phyloP scores from a whole-genome alignment of 768 basidiomycete genomes.

The Mycena pura region DNA sequence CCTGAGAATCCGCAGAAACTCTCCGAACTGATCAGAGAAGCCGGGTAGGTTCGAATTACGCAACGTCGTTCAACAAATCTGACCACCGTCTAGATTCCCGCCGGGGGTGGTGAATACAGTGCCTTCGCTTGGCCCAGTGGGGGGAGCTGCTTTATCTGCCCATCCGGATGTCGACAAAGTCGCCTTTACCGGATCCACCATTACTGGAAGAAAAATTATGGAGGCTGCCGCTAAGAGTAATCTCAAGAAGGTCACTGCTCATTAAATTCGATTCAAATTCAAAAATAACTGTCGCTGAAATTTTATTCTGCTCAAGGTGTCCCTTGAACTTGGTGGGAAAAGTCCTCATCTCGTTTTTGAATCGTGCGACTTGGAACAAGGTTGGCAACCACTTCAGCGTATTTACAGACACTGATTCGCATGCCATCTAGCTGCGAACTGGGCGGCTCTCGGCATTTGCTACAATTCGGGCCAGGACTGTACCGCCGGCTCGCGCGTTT shows the following conservation, averaged over 20 bases:
- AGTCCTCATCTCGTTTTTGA: conserved; percentile 90
- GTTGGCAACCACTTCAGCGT: conserved; percentile 41
- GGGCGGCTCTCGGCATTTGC: conserved; percentile 86
- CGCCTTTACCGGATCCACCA: conserved; percentile 86
- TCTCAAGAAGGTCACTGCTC: too few species aligned
- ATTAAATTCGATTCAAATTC: too few species aligned
- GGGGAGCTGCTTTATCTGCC: conserved; percentile 83
- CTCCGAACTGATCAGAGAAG: conserved; percentile 81
- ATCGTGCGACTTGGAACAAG: conserved; percentile 89
- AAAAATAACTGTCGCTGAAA: too few species aligned
- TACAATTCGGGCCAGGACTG: conserved; percentile 95
- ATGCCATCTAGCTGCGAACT: conserved; percentile 67
- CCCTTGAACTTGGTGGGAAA: conserved; percentile 94
- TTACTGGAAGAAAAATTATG: conserved; percentile 90
- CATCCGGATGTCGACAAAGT: conserved; percentile 93
- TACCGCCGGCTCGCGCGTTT: conserved; percentile 89
- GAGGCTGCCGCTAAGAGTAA: conserved; percentile 93
- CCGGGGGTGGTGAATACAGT: conserved; percentile 91
- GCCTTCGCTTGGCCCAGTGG: conserved; percentile 80
- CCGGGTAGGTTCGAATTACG: conserved; percentile 62
- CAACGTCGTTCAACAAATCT: conserved; percentile 14
- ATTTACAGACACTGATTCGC: not conserved
- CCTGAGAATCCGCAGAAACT: conserved; percentile 62
- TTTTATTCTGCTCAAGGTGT: too few species aligned
- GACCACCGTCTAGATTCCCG: conserved; percentile 66